A percentile compares a stretch with the other conserved stretches of the same genome.
Conservation (phyloP, 1,139 yeast genomes). For the Yamadazyma songkhlaensis region DNA sequence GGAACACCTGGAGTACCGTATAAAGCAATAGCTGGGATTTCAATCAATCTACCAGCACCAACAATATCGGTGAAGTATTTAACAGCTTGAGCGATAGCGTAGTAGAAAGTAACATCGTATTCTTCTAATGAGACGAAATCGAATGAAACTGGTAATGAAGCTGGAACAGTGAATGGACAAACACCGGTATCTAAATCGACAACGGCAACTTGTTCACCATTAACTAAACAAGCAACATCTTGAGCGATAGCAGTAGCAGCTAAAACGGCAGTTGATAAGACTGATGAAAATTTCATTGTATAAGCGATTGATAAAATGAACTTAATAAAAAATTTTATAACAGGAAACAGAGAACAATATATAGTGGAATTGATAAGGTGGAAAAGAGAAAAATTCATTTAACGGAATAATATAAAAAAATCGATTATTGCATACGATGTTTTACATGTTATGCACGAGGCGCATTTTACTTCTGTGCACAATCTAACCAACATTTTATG, state of each 20-base stretch:
- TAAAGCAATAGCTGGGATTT: constrained; percentile 31
- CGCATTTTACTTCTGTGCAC: background rate
- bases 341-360: background rate
- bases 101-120: constrained; percentile 38
- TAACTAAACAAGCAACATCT: constrained; percentile 38
- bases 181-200: constrained; percentile 43
- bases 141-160: constrained; percentile 24
- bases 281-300: constrained; percentile 14
- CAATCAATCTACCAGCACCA: constrained; percentile 33
- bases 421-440: background rate
- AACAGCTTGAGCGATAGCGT: constrained; percentile 21
- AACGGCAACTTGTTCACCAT: constrained; percentile 29
- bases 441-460: constrained; percentile 2
- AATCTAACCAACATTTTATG: too few species aligned
- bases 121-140: constrained; percentile 28
- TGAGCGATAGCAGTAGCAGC: constrained; percentile 22
- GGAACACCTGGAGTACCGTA: constrained; percentile 23
- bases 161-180: constrained; percentile 40
- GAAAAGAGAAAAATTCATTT: background rate
- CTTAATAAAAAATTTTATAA: background rate
- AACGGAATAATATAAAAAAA: too few species aligned
- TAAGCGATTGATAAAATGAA: constrained; percentile 1
- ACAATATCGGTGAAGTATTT: constrained; percentile 36
- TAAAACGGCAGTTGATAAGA: constrained; percentile 19
- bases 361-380: background rate